phyloP scores from a whole-genome alignment of 2,329 filamentous ascomycete species.

The Paramyrothecium sp. region DNA sequence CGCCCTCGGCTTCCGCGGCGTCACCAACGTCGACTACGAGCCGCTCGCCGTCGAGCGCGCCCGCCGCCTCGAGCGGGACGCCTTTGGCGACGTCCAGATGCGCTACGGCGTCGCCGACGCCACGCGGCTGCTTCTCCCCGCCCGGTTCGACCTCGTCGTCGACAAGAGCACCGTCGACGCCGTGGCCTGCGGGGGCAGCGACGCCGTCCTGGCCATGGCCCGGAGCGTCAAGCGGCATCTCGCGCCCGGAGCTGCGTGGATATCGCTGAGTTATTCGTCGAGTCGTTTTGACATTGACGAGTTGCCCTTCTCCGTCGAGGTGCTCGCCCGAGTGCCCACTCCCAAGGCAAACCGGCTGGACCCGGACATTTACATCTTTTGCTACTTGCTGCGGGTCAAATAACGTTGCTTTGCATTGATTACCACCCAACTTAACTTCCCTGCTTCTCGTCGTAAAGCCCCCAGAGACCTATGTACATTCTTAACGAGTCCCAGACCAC shows the following conservation, averaged over 20 bases:
- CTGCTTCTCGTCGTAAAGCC: not conserved
- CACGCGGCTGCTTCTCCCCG: constrained; percentile 30
- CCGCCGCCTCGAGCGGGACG: constrained; percentile 32
- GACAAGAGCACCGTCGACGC: constrained; percentile 52
- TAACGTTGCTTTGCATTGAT: not conserved
- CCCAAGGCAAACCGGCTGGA: constrained; percentile 38
- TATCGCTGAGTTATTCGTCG: constrained; percentile 47
- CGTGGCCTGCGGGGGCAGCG: constrained; percentile 42
- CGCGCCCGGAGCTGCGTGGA: constrained; percentile 37
- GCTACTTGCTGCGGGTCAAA: constrained; percentile 39
- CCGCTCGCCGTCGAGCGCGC: constrained; percentile 44
- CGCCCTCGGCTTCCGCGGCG: constrained; percentile 33
- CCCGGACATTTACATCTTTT: constrained; percentile 45
- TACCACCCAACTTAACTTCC: not conserved
- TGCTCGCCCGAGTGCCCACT: constrained; percentile 40
- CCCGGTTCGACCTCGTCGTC: constrained; percentile 38
- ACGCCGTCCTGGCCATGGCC: constrained; percentile 36
- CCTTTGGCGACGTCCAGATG: constrained; percentile 43
- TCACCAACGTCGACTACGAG: constrained; percentile 51
- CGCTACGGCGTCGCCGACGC: constrained; percentile 43
- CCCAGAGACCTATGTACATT: no score
- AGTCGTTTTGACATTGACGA: constrained; percentile 34
- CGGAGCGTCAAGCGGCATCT: constrained; percentile 32
- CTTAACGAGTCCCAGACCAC: no score
- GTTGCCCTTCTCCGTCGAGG: constrained; percentile 39